A percentile compares a stretch with the other conserved stretches of the same genome.
These are phyloP conservation scores for Tylopilus balloui DNA, from an alignment of 768 basidiomycete genomes.

Conservation along the genomic window DNA sequence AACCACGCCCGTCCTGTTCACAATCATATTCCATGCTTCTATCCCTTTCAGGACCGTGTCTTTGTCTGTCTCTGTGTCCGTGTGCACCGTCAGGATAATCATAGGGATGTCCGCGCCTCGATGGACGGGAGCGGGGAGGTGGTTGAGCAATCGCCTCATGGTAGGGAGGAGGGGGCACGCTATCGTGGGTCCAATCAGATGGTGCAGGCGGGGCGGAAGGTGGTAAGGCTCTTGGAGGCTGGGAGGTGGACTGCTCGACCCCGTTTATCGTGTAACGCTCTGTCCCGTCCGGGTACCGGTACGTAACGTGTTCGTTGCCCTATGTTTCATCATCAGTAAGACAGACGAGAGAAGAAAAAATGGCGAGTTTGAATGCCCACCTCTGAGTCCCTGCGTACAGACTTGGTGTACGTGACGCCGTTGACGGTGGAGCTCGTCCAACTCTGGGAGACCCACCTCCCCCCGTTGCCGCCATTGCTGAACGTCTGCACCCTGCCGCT, in stretches of 20 bases:
- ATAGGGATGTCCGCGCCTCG: slow-evolving; percentile 14
- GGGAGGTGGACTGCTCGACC: slow-evolving; percentile 37
- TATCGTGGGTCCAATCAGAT: not conserved
- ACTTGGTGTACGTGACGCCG: slow-evolving; percentile 59
- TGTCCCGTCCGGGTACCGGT: slow-evolving; percentile 62
- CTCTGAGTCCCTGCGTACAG: slow-evolving; percentile 50
- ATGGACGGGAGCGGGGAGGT: slow-evolving; percentile 15
- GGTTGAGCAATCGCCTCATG: slow-evolving; percentile 13
- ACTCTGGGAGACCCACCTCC: slow-evolving; percentile 51
- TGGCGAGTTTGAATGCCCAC: slow-evolving; percentile 37
- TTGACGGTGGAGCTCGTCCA: slow-evolving; percentile 55
- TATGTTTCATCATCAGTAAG: slow-evolving; percentile 26
- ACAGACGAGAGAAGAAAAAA: not conserved
- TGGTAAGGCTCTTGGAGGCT: slow-evolving; percentile 12
- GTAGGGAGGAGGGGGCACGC: slow-evolving; percentile 20
- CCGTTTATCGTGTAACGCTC: slow-evolving; percentile 68
- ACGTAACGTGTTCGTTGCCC: slow-evolving; percentile 74
- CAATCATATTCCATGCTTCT: slow-evolving; percentile 3
- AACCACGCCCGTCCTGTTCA: not conserved
- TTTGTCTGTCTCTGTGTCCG: slow-evolving; percentile 12
- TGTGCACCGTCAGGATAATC: slow-evolving; percentile 9
- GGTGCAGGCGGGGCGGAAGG: slow-evolving; percentile 1
- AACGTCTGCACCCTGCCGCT: slow-evolving; percentile 10
- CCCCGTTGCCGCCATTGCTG: slow-evolving; percentile 6
- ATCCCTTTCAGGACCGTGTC: slow-evolving; percentile 10